Conservation (phyloP, 2,329 filamentous ascomycete species). For the Coleophoma cylindrospora region DNA sequence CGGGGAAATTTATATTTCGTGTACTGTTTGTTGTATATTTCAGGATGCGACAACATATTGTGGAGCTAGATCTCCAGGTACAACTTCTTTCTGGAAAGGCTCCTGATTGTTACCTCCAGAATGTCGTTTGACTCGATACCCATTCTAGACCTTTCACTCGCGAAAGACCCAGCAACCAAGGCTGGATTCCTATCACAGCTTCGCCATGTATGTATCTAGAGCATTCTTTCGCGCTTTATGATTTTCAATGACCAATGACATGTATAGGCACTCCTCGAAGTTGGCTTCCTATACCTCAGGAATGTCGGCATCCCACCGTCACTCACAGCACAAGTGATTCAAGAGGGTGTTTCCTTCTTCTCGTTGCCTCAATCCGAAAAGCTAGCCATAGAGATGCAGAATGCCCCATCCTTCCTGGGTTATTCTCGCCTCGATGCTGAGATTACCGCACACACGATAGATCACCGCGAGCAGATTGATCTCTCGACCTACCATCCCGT, state of each 20-base stretch:
- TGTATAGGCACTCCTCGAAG: slow-evolving; percentile 62
- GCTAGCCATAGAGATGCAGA: slow-evolving; percentile 69
- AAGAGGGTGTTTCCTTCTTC: slow-evolving; percentile 69
- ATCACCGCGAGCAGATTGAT: slow-evolving; percentile 85
- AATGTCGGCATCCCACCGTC: slow-evolving; percentile 69
- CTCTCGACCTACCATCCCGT: slow-evolving; percentile 73
- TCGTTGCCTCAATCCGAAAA: slow-evolving; percentile 73
- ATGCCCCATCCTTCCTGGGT: slow-evolving; percentile 66
- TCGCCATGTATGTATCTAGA: slow-evolving; percentile 38
- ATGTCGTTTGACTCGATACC: slow-evolving; percentile 66
- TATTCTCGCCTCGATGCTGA: slow-evolving; percentile 63
- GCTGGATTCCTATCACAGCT: slow-evolving; percentile 66
- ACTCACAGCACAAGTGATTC: slow-evolving; percentile 60
- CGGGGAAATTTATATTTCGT: background rate
- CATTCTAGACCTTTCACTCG: slow-evolving; percentile 68
- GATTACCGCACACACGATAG: slow-evolving; percentile 67
- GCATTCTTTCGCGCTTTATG: background rate
- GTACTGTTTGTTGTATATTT: background rate
- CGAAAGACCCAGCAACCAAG: slow-evolving; percentile 61
- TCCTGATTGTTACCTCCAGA: background rate
- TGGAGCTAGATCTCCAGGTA: background rate
- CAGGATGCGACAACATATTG: background rate
- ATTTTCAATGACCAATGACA: background rate
- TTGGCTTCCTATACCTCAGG: slow-evolving; percentile 83
- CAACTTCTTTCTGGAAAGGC: background rate